Evolutionary conservation across 2,329 filamentous ascomycete species (phyloP).

Genomic region (Calcarisporium arbuscula): DNA sequence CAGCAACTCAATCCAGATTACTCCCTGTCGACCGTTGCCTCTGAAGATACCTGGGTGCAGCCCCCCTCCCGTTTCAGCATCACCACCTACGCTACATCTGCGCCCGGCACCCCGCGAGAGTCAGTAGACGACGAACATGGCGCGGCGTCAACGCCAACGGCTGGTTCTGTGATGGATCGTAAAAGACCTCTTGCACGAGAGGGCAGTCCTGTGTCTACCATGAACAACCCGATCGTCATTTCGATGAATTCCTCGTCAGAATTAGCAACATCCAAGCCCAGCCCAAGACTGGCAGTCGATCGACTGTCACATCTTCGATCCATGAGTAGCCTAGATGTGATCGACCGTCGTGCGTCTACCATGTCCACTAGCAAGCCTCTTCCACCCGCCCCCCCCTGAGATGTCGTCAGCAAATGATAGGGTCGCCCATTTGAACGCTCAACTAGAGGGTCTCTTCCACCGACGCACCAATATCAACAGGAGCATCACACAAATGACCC

Average conservation of each 20-base stretch:
- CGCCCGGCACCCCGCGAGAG: slow-evolving; percentile 19
- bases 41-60: slow-evolving; percentile 37
- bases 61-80: slow-evolving; percentile 58
- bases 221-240: slow-evolving; percentile 20
- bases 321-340: slow-evolving; percentile 4
- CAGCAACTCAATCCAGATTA: too few relatives aligned
- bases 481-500: slow-evolving; percentile 70
- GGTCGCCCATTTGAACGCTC: slow-evolving; percentile 59
- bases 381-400: slow-evolving; percentile 56
- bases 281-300: background rate
- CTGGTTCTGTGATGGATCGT: slow-evolving; percentile 23
- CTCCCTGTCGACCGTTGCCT: too few relatives aligned
- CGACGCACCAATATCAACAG: slow-evolving; percentile 65
- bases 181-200: slow-evolving; percentile 22
- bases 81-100: slow-evolving; percentile 53
- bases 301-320: slow-evolving; percentile 2
- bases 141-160: too few relatives aligned
- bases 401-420: slow-evolving; percentile 51
- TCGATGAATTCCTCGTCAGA: too few relatives aligned
- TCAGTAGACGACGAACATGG: slow-evolving; percentile 18
- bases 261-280: too few relatives aligned
- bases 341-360: slow-evolving; percentile 21
- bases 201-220: slow-evolving; percentile 13
- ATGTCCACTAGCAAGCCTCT: slow-evolving; percentile 50
- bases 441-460: slow-evolving; percentile 58